A percentile compares a stretch with the other conserved stretches of the same genome.
phyloP scores from a whole-genome alignment of 768 basidiomycete genomes.

The Coprinellus aureogranulatus region DNA sequence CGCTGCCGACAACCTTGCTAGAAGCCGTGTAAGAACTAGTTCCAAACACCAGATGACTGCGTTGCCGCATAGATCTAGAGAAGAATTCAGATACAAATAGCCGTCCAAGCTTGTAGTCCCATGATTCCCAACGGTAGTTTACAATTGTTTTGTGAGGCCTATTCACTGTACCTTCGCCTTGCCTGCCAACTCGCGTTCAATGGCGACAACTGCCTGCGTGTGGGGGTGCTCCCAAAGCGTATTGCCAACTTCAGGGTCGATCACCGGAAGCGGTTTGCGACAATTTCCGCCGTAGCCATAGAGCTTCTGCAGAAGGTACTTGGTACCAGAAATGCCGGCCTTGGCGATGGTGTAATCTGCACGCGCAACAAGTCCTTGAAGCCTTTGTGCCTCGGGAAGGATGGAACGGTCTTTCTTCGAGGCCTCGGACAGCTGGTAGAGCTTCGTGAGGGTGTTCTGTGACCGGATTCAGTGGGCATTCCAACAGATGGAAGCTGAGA shows the following conservation, averaged over 20 bases:
- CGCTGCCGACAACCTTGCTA: too few relatives aligned
- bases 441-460: conserved; percentile 52
- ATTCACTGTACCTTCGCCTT: conserved; percentile 27
- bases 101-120: not conserved
- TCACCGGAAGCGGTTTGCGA: conserved; percentile 74
- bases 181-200: conserved; percentile 58
- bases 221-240: conserved; percentile 73
- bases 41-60: too few relatives aligned
- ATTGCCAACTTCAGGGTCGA: conserved; percentile 51
- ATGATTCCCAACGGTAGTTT: not conserved
- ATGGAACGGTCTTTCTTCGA: conserved; percentile 53
- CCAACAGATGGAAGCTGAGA: conserved; percentile 6
- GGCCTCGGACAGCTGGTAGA: conserved; percentile 61
- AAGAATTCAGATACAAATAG: too few relatives aligned
- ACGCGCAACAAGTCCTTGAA: conserved; percentile 79
- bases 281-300: conserved; percentile 81
- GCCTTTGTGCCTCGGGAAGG: conserved; percentile 63
- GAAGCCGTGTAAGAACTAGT: too few relatives aligned
- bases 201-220: conserved; percentile 60
- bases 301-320: conserved; percentile 68
- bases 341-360: conserved; percentile 81
- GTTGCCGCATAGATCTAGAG: too few relatives aligned
- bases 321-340: conserved; percentile 78
- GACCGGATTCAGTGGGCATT: conserved; percentile 21
- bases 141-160: not conserved